Evolutionary conservation across 192 early-diverging fungal genomes (phyloP).

Genomic region (Entophlyctis luteolus): DNA sequence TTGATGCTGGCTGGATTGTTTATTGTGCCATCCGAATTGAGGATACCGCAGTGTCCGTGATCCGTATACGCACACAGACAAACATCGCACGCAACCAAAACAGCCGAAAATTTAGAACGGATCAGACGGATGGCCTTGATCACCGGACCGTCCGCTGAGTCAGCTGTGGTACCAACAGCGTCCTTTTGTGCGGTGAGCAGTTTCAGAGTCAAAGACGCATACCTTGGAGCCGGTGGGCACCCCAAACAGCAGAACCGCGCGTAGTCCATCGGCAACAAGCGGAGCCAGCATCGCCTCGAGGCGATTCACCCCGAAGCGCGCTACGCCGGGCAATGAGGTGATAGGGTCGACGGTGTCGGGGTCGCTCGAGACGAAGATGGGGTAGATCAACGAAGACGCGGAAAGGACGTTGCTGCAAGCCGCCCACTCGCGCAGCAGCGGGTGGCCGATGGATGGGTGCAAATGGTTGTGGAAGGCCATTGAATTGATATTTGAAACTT

Average conservation of each 20-base stretch:
- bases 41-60: constrained; percentile 91
- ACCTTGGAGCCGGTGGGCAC: constrained; percentile 64
- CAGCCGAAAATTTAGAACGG: constrained; percentile 67
- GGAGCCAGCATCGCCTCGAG: constrained; percentile 73
- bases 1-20: constrained; percentile 75
- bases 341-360: constrained; percentile 71
- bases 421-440: constrained; percentile 78
- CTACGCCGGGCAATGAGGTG: constrained; percentile 63
- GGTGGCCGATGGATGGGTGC: constrained; percentile 84
- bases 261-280: constrained; percentile 83
- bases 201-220: background rate
- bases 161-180: constrained; percentile 71
- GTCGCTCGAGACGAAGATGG: constrained; percentile 89
- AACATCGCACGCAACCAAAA: constrained; percentile 89
- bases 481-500: no score
- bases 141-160: constrained; percentile 77
- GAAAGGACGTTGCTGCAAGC: constrained; percentile 36
- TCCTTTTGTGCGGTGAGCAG: constrained; percentile 55
- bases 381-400: constrained; percentile 80
- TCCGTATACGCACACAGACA: constrained; percentile 94
- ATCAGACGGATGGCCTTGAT: constrained; percentile 79
- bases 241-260: constrained; percentile 87
- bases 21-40: constrained; percentile 67
- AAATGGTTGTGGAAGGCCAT: constrained; percentile 50
- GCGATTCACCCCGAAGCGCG: constrained; percentile 67